These are phyloP conservation scores for Amanita fuliginea DNA, from an alignment of 768 basidiomycete species.

Conservation along the genomic window DNA sequence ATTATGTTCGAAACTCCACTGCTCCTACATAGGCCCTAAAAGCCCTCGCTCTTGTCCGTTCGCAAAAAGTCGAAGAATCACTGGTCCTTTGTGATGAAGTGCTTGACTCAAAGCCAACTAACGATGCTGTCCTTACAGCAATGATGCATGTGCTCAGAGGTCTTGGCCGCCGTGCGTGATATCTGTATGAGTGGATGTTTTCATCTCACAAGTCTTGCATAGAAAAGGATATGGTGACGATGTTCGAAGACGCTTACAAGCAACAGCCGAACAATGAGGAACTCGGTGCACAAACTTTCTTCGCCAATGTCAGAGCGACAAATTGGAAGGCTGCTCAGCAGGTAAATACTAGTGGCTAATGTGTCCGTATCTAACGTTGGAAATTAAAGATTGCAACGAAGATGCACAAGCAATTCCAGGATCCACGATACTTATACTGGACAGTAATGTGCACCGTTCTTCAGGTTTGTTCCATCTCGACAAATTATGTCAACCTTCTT, in stretches of 20 bases:
- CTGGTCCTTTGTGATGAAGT: constrained; percentile 73
- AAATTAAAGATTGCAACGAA: constrained; percentile 56
- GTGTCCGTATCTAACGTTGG: constrained; percentile 3
- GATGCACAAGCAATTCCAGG: constrained; percentile 78
- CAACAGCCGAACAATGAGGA: constrained; percentile 76
- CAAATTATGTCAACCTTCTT: not conserved
- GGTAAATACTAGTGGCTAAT: constrained; percentile 24
- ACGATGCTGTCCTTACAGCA: constrained; percentile 63
- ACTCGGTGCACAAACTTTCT: constrained; percentile 74
- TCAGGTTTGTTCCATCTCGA: constrained; percentile 36
- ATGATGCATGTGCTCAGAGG: constrained; percentile 80
- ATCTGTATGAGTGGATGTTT: not conserved
- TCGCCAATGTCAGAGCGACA: constrained; percentile 68
- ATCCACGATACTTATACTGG: constrained; percentile 78
- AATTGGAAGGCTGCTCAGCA: constrained; percentile 86
- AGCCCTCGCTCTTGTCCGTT: constrained; percentile 73
- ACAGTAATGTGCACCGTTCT: constrained; percentile 69
- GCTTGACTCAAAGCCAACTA: constrained; percentile 57
- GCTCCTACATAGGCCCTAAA: constrained; percentile 52
- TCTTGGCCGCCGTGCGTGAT: constrained; percentile 50
- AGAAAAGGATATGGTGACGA: constrained; percentile 71
- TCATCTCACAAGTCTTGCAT: constrained; percentile 1
- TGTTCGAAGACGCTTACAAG: constrained; percentile 84
- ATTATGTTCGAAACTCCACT: constrained; percentile 6
- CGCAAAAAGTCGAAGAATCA: constrained; percentile 80